A percentile compares a stretch with the other conserved stretches of the same genome.
These are phyloP conservation scores for Entoloma clypeatum DNA, from an alignment of 1,284 basidiomycete genomes.

Conservation along the genomic window DNA sequence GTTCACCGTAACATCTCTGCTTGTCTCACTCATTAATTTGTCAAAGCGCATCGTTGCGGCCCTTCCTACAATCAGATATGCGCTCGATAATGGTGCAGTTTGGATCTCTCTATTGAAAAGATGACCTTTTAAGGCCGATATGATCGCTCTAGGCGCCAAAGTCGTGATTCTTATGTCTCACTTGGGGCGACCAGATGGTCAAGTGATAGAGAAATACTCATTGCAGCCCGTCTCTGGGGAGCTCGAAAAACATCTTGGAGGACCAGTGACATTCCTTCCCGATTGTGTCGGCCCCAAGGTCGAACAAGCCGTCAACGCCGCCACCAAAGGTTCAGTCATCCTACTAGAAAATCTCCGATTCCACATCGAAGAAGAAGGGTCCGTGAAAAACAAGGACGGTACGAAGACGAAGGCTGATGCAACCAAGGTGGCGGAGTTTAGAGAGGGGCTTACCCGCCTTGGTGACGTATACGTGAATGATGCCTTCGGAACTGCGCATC, in stretches of 20 bases:
- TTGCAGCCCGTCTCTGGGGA: slow-evolving; percentile 83
- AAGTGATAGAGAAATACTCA: slow-evolving; percentile 86
- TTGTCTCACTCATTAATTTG: slow-evolving; percentile 15
- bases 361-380: slow-evolving; percentile 98
- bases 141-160: slow-evolving; percentile 61
- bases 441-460: slow-evolving; percentile 83
- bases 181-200: slow-evolving; percentile 95
- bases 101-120: slow-evolving; percentile 2
- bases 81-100: slow-evolving; percentile 76
- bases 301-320: slow-evolving; percentile 74
- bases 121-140: slow-evolving; percentile 9
- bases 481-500: slow-evolving; percentile 98
- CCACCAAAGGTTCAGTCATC: slow-evolving; percentile 78
- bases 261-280: slow-evolving; percentile 76
- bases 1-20: slow-evolving; percentile 29
- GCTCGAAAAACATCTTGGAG: slow-evolving; percentile 66
- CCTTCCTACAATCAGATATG: slow-evolving; percentile 94
- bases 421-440: slow-evolving; percentile 80
- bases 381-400: slow-evolving; percentile 88
- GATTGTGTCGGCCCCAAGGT: slow-evolving; percentile 88
- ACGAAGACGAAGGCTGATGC: slow-evolving; percentile 92
- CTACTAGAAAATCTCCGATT: slow-evolving; percentile 98
- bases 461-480: slow-evolving; percentile 99
- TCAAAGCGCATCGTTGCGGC: slow-evolving; percentile 97
- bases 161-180: slow-evolving; percentile 96